Percentiles rank a stretch among this genome's conserved stretches.
Evolutionary conservation across 345 rosid species (phyloP).

Genomic region (Eucalyptus lansdowneana): DNA sequence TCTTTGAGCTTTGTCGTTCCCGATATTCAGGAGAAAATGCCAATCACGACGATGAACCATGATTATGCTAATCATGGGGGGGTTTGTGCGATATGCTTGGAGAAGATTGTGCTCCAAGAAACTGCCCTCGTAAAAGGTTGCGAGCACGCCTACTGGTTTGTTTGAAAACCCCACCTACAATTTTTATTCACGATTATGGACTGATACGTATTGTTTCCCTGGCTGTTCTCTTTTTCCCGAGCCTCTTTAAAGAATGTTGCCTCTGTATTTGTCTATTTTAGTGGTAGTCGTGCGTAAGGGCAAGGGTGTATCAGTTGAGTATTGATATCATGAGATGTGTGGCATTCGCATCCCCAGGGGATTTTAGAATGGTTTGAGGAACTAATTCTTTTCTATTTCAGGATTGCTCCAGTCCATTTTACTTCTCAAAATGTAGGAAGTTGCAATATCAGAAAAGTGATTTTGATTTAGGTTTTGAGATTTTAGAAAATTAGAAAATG

Average conservation of each 20-base stretch:
- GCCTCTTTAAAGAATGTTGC: background rate
- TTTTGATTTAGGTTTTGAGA: background rate
- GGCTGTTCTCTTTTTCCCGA: background rate
- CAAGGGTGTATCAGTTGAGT: background rate
- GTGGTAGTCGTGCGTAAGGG: background rate
- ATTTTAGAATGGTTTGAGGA: background rate
- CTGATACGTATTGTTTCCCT: background rate
- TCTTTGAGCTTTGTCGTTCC: background rate
- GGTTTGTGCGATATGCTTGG: conserved; percentile 78
- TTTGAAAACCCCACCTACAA: background rate
- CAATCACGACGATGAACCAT: background rate
- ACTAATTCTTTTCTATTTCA: background rate
- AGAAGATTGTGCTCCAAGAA: conserved; percentile 71
- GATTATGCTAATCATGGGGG: conserved; percentile 60
- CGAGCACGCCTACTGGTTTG: conserved; percentile 97
- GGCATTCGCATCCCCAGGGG: background rate
- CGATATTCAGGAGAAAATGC: conserved; percentile 31
- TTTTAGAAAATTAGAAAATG: background rate
- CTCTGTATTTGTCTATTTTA: background rate
- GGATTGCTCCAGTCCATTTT: background rate
- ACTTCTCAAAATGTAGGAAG: background rate
- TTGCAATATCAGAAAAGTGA: background rate
- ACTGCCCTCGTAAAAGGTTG: conserved; percentile 91
- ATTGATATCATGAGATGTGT: background rate
- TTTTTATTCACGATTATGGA: background rate